Base-by-base conservation (phyloP, 1,139 yeast genomes). In the Saccharomyces hybrid region DNA sequence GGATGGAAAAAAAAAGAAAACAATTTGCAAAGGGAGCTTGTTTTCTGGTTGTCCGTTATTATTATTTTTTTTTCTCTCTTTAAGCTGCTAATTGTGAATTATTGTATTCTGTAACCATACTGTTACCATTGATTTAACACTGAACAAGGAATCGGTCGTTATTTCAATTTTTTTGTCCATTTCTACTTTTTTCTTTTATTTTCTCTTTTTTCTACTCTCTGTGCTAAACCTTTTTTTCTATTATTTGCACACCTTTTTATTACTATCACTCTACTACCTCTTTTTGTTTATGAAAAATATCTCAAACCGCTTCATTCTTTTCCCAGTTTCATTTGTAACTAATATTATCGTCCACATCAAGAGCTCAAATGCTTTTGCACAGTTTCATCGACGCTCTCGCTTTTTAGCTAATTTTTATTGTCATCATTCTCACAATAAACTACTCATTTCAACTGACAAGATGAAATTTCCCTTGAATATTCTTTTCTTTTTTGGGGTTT, bases 1-100 rank as follows among this genome's bases (percentile, higher is more conserved):
- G 31, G 6, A 5, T 26, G 44, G 28, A 31, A 48, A 46, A 53
- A 51, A 52, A 50, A 53, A 49, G n/a, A 51, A 14, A 27, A 48
- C 16, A 4, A 16, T 27, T 14, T 24, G 38, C 42, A 16, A 32
- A 16, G 27, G 27, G 14, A 16, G 48, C 19, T 34, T 27, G 27
- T 51, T 42, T 21, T 48, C n/a, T 27, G 14, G 4, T 44, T 46
- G 11, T 48, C 28, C 29, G 29, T 31, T 24, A 47, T 32, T 48
- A 12, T 34, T 42, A 31, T 54, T 26, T 38, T 38, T 42, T 19
- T 27, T 14, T 46, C 49, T 53, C 44, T 29, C 16, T 28, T 27
- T 24, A 27, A 8, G 26, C 16, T 32, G 8, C 29, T 29, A 50
- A 16, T 42, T 48, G 32, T 16, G 28, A 48, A 16, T 27, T n/a